Evolutionary conservation across 2,329 filamentous ascomycete genomes (phyloP), one percentile per base, ranked within the genome.

Genomic region (Phialemonium atrogriseum): DNA sequence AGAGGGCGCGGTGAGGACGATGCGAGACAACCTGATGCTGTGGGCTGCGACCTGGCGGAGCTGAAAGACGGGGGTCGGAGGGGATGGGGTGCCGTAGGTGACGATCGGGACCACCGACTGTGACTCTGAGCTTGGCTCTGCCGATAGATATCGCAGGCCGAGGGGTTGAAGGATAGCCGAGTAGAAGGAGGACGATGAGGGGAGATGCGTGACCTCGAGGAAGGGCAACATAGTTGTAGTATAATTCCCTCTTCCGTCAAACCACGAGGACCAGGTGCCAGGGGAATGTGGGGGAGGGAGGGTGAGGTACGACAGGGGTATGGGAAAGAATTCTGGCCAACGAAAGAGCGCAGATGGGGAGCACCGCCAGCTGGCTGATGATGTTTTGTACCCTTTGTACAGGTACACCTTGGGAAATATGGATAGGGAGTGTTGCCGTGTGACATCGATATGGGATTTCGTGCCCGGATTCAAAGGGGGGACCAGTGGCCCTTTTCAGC

Each of bases 181-280:
- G 58, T 86, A 94, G 64, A 93, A 94, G 7, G 85, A 91, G 30
- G 81, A 77, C 4, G 86, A 83, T 21, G 79, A 76, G 33, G 85
- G 75, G 33, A 94, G 74, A 55, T 88, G 79, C 38, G 77, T 79
- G 50, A 94, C 86, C 50, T 74, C 65, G 43, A 77, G 50, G 41
- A 65, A 64, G 29, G 73, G 70, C 40, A 68, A 49, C 53, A 62
- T 61, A 43, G 24, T 24, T 19, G 28, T n/a, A n/a, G n/a, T n/a
- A n/a, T n/a, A n/a, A n/a, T n/a, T n/a, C n/a, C n/a, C n/a, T n/a
- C n/a, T n/a, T n/a, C n/a, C n/a, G n/a, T n/a, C n/a, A n/a, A n/a
- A n/a, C n/a, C n/a, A n/a, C n/a, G n/a, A n/a, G n/a, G n/a, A n/a
- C n/a, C n/a, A n/a, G n/a, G n/a, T n/a, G n/a, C n/a, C n/a, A 30